Evolutionary conservation across 2,329 filamentous ascomycete genomes (phyloP), one percentile per base, ranked within the genome.

Genomic region (Raffaelea ambrosiae): DNA sequence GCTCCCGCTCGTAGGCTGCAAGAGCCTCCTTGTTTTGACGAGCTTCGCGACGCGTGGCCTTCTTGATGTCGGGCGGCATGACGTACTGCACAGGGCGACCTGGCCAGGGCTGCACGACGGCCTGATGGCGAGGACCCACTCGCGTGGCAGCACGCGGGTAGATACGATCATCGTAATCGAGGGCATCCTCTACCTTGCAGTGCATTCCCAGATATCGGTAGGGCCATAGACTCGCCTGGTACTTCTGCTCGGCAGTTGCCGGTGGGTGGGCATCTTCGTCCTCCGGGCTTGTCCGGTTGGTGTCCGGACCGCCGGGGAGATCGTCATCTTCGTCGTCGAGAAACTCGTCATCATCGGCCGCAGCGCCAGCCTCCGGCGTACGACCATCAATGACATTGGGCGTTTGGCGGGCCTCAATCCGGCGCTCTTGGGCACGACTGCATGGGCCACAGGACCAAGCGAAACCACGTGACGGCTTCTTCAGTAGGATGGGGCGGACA

Each of bases 381-480:
- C 85, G 75, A 50, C 89, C 88, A 40, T 79, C 76, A 40, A 79
- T 76, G 22, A 86, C 67, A 43, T 83, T 81, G 21, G 90, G 88
- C 1, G 89, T 95, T 61, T 94, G 84, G 50, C 89, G 83, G 50
- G 89, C 88, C 70, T 97, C 90, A 23, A 96, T 72, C 64, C 87
- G 94, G 57, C 87, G 83, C 66, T 97, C 93, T 62, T 95, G 90
- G n/a, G 88, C 90, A 59, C 91, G 84, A 65, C 89, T 96, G 66
- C 93, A 98, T 50, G 91, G 86, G 47, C 88, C 93, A 65, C 93
- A 98, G 26, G 93, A 91, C 93, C 93, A 98, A 4, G 89, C 93
- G 67, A 98, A 98, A 36, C 93, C 93, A 65, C 93, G 84, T 42
- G 91, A 95, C 19, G 93, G 93, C 66, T 98, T 98, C 66, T 96